Evolutionary conservation across 2,329 filamentous ascomycete genomes (phyloP).

Genomic region (Colletotrichum liriopes): DNA sequence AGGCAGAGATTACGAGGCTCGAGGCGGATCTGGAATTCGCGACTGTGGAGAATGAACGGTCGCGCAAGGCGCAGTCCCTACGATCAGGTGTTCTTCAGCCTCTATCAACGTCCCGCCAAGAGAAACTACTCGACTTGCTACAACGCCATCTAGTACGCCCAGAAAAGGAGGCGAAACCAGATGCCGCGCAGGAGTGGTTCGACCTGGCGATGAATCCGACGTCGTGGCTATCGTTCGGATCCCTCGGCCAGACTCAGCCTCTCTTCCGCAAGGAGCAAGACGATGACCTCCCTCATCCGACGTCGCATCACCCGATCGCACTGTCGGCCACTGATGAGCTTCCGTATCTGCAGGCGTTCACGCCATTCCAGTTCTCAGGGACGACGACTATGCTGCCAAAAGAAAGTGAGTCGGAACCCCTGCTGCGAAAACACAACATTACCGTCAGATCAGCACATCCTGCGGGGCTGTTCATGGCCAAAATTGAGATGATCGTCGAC

Average conservation of each 20-base stretch:
- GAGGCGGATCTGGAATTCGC: slow-evolving; percentile 72
- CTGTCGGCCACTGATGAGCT: slow-evolving; percentile 76
- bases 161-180: slow-evolving; percentile 49
- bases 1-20: slow-evolving; percentile 69
- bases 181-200: slow-evolving; percentile 60
- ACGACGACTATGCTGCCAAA: slow-evolving; percentile 63
- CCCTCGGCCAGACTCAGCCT: slow-evolving; percentile 49
- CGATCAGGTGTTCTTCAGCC: slow-evolving; percentile 50
- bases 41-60: slow-evolving; percentile 71
- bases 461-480: slow-evolving; percentile 71
- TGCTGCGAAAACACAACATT: slow-evolving; percentile 71
- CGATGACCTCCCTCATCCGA: slow-evolving; percentile 57
- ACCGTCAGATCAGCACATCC: slow-evolving; percentile 62
- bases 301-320: slow-evolving; percentile 76
- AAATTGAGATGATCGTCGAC: slow-evolving; percentile 72
- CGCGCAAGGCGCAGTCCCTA: slow-evolving; percentile 59
- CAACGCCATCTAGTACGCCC: slow-evolving; percentile 59
- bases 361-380: slow-evolving; percentile 75
- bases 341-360: slow-evolving; percentile 81
- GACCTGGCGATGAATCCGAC: slow-evolving; percentile 67
- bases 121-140: slow-evolving; percentile 59
- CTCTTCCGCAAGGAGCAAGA: slow-evolving; percentile 45
- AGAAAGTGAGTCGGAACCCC: slow-evolving; percentile 47
- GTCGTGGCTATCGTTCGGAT: slow-evolving; percentile 67
- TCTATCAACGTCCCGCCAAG: slow-evolving; percentile 52